Evolutionary conservation across 495 filamentous ascomycete genomes (phyloP).

Genomic region (Parathielavia appendiculata): DNA sequence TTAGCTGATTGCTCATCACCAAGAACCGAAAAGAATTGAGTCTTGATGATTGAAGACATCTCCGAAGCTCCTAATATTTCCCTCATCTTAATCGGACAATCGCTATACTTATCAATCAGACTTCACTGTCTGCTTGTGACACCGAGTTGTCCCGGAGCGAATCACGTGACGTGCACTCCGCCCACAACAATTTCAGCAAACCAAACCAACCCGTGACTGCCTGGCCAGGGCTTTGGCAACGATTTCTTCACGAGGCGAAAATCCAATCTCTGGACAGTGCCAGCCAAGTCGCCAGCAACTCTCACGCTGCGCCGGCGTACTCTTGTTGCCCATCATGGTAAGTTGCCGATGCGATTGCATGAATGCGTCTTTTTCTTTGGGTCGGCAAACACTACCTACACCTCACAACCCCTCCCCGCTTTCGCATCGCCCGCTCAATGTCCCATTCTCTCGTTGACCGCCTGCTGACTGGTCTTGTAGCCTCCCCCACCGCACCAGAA

Average conservation of each 20-base stretch:
- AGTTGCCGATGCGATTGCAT: conserved; percentile 13
- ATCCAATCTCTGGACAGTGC: conserved; percentile 28
- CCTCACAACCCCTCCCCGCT: conserved; percentile 13
- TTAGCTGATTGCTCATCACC: neutral
- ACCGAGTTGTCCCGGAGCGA: neutral
- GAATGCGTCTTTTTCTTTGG: neutral
- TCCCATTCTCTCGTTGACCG: neutral
- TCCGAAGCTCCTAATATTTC: neutral
- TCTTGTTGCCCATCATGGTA: conserved; percentile 40
- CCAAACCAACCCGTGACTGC: conserved; percentile 21
- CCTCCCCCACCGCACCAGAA: conserved; percentile 93
- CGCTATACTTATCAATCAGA: neutral
- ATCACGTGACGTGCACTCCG: conserved; percentile 33
- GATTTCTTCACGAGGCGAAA: conserved; percentile 33
- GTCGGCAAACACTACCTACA: neutral
- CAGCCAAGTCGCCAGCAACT: conserved; percentile 34
- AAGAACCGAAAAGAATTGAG: too few species aligned
- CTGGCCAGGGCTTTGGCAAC: conserved; percentile 29
- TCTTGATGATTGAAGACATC: neutral
- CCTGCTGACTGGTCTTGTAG: conserved; percentile 46
- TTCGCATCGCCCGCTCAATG: conserved; percentile 1
- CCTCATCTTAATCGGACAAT: neutral
- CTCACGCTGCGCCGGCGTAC: conserved; percentile 29
- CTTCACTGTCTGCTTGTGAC: neutral
- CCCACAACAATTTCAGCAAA: conserved; percentile 34